Evolutionary conservation across 2,329 filamentous ascomycete genomes (phyloP).

Genomic region (Cytospora chrysosperma): DNA sequence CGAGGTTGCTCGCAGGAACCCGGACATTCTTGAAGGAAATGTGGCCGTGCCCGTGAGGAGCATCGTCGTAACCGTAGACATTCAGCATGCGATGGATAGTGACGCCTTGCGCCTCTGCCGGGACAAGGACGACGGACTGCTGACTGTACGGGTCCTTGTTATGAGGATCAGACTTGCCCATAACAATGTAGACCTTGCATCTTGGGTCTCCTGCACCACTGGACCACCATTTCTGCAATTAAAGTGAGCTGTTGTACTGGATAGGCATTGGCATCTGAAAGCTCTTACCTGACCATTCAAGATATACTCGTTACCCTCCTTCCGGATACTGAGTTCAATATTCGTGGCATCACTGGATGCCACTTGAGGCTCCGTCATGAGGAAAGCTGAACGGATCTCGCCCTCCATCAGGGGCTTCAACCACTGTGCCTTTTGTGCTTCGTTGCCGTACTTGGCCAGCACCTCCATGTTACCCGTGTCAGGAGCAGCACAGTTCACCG

Average conservation of each 20-base stretch:
- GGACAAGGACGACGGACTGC: slow-evolving; percentile 90
- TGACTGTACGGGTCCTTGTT: slow-evolving; percentile 81
- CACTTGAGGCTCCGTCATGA: slow-evolving; percentile 91
- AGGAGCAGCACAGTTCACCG: slow-evolving; percentile 85
- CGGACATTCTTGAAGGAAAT: slow-evolving; percentile 87
- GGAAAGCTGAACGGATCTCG: slow-evolving; percentile 82
- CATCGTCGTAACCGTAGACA: slow-evolving; percentile 96
- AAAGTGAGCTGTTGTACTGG: not conserved
- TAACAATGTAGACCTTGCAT: slow-evolving; percentile 92
- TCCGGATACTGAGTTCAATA: slow-evolving; percentile 78
- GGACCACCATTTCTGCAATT: slow-evolving; percentile 94
- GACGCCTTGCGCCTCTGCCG: slow-evolving; percentile 76
- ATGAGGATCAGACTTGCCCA: slow-evolving; percentile 83
- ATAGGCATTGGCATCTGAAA: too few relatives aligned
- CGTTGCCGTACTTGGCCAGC: slow-evolving; percentile 84
- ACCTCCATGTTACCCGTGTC: slow-evolving; percentile 98
- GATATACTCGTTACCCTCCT: slow-evolving; percentile 84
- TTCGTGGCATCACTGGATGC: slow-evolving; percentile 92
- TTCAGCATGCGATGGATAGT: slow-evolving; percentile 92
- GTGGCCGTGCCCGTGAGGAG: slow-evolving; percentile 96
- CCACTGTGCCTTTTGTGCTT: slow-evolving; percentile 82
- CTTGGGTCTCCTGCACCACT: slow-evolving; percentile 90
- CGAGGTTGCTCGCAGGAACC: slow-evolving; percentile 78
- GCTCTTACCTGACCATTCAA: slow-evolving; percentile 77
- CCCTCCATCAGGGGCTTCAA: slow-evolving; percentile 78